Base-by-base conservation (phyloP, 2,329 filamentous ascomycete genomes). In the Aspergillus proliferans region DNA sequence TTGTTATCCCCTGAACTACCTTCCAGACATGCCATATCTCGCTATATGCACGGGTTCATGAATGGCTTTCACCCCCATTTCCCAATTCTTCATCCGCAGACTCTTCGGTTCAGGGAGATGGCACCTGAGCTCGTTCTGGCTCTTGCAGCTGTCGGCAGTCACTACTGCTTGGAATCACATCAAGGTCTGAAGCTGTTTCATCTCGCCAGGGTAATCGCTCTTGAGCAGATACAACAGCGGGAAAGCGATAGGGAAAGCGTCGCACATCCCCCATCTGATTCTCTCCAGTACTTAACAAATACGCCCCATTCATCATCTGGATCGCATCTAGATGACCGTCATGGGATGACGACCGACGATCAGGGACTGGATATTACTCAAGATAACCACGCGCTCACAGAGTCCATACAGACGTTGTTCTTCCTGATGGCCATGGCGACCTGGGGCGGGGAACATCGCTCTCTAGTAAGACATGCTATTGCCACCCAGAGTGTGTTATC, bases 1-100 rank as follows among this genome's bases (percentile, higher is more conserved):
- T 26, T 10, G 9, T 9, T 15, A 14, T 3, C 8, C 6, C 21
- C 19, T 28, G 18, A 15, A 6, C 46, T 48, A 9, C 49, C 49
- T 12, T 48, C 49, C 3, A 21, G 49, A 0, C 46, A 48, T 43
- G 49, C 49, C 5, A 21, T 51, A 7, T 36, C 46, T 7, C 42
- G 49, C 7, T 51, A 46, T 19, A 9, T 51, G 12, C 38, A 45
- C 30, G 46, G 49, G 2, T 51, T 48, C 14, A 14, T 51, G 18
- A 46, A 26, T 39, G 49, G 46, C 1, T 48, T 51, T n/a, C 46
- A 51, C 28, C 43, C 46, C 2, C 49, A 51, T 12, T 47, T 48
- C 15, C 46, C 49, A 2, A 48, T 51, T 4, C 18, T 51, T 7
- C 49, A 51, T 26, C 43, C 42, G 0, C 49, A 42, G 9, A 51